Conservation (phyloP, 768 basidiomycete species). For the Leccinum ochraceum region DNA sequence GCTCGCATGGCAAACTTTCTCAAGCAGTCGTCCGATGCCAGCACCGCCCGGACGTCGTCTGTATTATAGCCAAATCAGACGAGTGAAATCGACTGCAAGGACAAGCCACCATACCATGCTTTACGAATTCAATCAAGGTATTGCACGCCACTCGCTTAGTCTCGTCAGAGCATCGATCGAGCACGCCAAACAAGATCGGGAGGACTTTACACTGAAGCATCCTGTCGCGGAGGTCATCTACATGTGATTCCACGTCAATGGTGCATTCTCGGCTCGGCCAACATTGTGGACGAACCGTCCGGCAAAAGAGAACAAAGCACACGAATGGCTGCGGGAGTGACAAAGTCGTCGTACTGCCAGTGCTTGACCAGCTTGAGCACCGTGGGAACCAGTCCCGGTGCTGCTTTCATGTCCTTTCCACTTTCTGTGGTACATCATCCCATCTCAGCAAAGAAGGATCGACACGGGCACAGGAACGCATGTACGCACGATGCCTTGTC, state of each 20-base stretch:
- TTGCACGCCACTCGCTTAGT: conserved; percentile 15
- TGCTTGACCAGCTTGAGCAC: conserved; percentile 23
- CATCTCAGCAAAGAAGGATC: background rate
- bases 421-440: background rate
- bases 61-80: background rate
- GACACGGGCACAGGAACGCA: background rate
- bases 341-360: conserved; percentile 30
- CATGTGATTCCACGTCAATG: conserved; percentile 2
- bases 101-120: conserved; percentile 17
- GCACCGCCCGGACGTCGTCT: conserved; percentile 12
- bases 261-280: background rate
- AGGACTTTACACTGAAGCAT: conserved; percentile 21
- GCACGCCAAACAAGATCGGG: conserved; percentile 18
- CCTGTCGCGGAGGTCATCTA: conserved; percentile 22
- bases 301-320: conserved; percentile 25
- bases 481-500: conserved; percentile 14
- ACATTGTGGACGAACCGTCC: conserved; percentile 16
- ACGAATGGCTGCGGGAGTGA: conserved; percentile 29
- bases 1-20: conserved; percentile 16
- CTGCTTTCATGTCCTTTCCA: conserved; percentile 4
- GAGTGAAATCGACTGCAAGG: background rate
- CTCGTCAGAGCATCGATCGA: conserved; percentile 23
- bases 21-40: conserved; percentile 12
- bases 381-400: conserved; percentile 6
- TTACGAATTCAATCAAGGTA: conserved; percentile 17